Conservation (phyloP, 805 yeast species). For the Tetrapisispora pingtungensis region DNA sequence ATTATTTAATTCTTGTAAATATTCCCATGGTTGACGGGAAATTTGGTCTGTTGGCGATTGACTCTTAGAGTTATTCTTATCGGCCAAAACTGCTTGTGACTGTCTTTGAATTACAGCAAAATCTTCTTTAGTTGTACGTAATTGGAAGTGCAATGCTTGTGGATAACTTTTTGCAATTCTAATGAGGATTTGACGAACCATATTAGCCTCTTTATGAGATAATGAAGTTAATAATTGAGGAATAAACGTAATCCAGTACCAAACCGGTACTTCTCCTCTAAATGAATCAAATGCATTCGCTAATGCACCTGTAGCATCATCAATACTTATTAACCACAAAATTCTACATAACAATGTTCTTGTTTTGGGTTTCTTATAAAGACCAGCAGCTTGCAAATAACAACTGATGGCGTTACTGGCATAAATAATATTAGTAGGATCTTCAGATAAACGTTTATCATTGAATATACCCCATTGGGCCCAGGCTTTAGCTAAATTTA, state of each 20-base stretch:
- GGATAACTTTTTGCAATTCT: conserved; percentile 95
- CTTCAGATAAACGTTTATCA: conserved; percentile 77
- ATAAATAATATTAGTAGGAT: conserved; percentile 65
- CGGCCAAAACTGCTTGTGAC: conserved; percentile 39
- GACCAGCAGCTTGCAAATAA: conserved; percentile 93
- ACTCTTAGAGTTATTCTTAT: conserved; percentile 12
- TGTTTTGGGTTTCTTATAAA: conserved; percentile 86
- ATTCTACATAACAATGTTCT: conserved; percentile 81
- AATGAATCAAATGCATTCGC: conserved; percentile 84
- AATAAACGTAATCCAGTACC: conserved; percentile 98
- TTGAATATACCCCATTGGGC: conserved; percentile 98
- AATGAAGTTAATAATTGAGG: conserved; percentile 87
- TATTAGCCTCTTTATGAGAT: conserved; percentile 81
- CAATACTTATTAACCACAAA: conserved; percentile 86
- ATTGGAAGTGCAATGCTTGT: conserved; percentile 92
- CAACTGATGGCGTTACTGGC: conserved; percentile 95
- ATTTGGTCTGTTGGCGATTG: conserved; percentile 13
- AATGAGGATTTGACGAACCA: conserved; percentile 79
- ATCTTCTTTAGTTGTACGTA: conserved; percentile 92
- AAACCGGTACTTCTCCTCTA: conserved; percentile 93
- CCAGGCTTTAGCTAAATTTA: conserved; percentile 95
- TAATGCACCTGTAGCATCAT: conserved; percentile 71
- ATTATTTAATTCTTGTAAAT: conserved; percentile 86
- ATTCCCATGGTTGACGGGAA: conserved; percentile 81
- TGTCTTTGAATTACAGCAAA: conserved; percentile 80